Percentiles rank a stretch among this genome's conserved stretches.
Evolutionary conservation across 495 filamentous ascomycete species (phyloP).

Genomic region (Tuber calosporum): DNA sequence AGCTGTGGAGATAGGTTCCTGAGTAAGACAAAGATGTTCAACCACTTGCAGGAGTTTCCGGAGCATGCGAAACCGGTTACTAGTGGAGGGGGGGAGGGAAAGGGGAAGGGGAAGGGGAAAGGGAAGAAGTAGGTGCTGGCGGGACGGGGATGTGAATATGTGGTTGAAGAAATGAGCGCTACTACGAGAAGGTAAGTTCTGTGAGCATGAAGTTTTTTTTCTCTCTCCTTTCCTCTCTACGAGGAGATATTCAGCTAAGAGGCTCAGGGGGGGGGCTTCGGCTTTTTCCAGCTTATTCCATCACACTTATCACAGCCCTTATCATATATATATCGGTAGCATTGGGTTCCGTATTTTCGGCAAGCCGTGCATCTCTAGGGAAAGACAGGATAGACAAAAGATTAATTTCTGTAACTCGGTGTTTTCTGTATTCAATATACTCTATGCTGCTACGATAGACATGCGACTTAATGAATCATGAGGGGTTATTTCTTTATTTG

Average conservation of each 20-base stretch:
- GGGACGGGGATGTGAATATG: background rate
- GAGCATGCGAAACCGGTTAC: constrained; percentile 52
- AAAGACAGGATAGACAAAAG: background rate
- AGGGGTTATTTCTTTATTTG: background rate
- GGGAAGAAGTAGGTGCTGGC: constrained; percentile 13
- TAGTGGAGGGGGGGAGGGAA: constrained; percentile 42
- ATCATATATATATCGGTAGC: background rate
- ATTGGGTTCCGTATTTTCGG: background rate
- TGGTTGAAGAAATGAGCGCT: background rate
- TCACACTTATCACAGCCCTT: background rate
- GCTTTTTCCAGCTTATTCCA: background rate
- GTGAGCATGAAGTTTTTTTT: background rate
- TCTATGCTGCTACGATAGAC: background rate
- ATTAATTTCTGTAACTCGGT: background rate
- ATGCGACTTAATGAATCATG: background rate
- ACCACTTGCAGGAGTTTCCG: constrained; percentile 58
- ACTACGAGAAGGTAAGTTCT: background rate
- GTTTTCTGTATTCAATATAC: background rate
- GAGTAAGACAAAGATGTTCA: constrained; percentile 64
- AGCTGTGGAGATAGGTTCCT: constrained; percentile 57
- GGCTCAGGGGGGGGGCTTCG: background rate
- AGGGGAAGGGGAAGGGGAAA: constrained; percentile 40
- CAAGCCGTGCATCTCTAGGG: background rate
- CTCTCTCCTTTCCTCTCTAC: background rate
- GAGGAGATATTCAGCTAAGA: background rate